Percentiles rank a stretch among this genome's conserved stretches.
Evolutionary conservation across 371 early-diverging fungal genomes (phyloP).

Genomic region (Sporodiniella umbellata): DNA sequence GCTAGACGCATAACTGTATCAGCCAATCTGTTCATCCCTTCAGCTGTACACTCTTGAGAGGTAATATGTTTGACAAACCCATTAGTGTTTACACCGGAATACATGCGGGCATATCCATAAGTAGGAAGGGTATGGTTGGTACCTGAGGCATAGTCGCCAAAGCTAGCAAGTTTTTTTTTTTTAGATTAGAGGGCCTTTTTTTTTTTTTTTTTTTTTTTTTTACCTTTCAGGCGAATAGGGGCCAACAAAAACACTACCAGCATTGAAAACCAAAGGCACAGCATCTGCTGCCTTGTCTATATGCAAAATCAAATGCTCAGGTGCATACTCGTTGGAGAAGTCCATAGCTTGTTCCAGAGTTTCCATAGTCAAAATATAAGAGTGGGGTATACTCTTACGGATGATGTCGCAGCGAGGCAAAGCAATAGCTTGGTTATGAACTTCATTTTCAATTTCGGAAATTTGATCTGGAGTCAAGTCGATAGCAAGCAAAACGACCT

Average conservation of each 20-base stretch:
- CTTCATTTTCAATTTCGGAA: conserved; percentile 71
- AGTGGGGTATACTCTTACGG: conserved; percentile 82
- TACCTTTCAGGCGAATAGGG: conserved; percentile 92
- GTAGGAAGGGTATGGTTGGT: conserved; percentile 99
- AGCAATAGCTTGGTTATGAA: conserved; percentile 75
- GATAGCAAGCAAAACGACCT: conserved; percentile 92
- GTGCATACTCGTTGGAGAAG: conserved; percentile 95
- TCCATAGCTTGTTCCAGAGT: conserved; percentile 75
- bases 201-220: too few species aligned
- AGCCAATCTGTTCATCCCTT: conserved; percentile 84
- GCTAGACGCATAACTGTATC: conserved; percentile 92
- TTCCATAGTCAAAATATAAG: conserved; percentile 67
- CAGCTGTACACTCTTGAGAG: conserved; percentile 83
- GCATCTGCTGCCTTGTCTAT: conserved; percentile 66
- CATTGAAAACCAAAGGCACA: conserved; percentile 74
- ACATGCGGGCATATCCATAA: conserved; percentile 96
- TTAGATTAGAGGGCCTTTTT: too few species aligned
- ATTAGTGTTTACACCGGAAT: conserved; percentile 93
- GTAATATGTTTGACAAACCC: conserved; percentile 97
- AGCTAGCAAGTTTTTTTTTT: too few species aligned
- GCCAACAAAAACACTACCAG: conserved; percentile 97
- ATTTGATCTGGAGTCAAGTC: conserved; percentile 63
- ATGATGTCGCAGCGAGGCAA: conserved; percentile 91
- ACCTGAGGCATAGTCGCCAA: conserved; percentile 98
- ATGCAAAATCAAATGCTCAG: conserved; percentile 97